Base-by-base conservation (phyloP, 2,329 filamentous ascomycete genomes). In the Arthrinium puccinioides region DNA sequence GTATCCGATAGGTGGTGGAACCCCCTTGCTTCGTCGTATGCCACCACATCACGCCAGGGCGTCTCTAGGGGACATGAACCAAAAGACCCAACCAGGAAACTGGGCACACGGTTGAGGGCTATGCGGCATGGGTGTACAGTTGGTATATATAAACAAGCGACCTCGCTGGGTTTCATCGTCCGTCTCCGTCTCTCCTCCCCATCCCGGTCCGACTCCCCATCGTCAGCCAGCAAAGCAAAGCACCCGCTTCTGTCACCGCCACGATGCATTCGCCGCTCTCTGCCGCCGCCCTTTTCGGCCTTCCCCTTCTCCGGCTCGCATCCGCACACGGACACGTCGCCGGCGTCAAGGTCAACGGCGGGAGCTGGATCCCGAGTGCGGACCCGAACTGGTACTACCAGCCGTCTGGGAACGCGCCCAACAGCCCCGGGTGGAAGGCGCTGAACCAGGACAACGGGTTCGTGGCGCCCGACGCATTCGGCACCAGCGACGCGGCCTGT, bases 371-470 rank as follows among this genome's bases (percentile, higher is more conserved):
- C 33, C 36, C 42, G 3, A 47, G 48, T 4, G 21, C 32, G 33
- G 46, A 52, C 39, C 50, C 50, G 2, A 51, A 49, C 41, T 52
- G 50, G 50, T 50, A 49, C 37, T 51, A 51, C 28, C 35, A 43
- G 16, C 42, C 48, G 3, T 25, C 30, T 2, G 50, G 44, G 9
- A 36, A 32, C 3, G 42, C 42, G 2, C 38, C 43, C 7, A n/a
- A 32, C 4, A 52, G 45, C 15, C 46, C 53, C 28, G 67, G 63
- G 26, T 70, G 66, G 66, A 51, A 54, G 27, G 59, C 60, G 11
- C 45, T 56, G 28, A 60, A 66, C 44, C 63, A 63, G 36, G 67
- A 69, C 45, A 70, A 71, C 50, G 71, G 73, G 41, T 73, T 70
- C 49, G 66, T 75, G 18, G 65, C 57, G 21, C 61, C 62, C 20